These are phyloP conservation scores for Phlebiopsis flavidoalba DNA, from an alignment of 768 basidiomycete genomes.

Conservation along the genomic window DNA sequence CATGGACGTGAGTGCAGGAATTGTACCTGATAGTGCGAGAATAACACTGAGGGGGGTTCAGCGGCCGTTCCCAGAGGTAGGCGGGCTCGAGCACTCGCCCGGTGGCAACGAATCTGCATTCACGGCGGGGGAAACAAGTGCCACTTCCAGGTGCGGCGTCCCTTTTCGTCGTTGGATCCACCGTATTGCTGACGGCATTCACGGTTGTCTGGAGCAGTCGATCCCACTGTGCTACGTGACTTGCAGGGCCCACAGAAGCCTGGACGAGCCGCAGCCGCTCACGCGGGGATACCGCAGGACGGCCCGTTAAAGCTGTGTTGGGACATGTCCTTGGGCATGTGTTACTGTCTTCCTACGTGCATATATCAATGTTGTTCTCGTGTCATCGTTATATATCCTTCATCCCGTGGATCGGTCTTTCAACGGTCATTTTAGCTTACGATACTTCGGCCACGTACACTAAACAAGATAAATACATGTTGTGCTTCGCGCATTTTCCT, in stretches of 20 bases:
- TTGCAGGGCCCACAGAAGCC: slow-evolving; percentile 47
- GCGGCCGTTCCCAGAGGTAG: slow-evolving; percentile 66
- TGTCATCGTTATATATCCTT: slow-evolving; percentile 1
- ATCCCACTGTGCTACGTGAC: slow-evolving; percentile 84
- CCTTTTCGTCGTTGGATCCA: slow-evolving; percentile 10
- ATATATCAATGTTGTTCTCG: slow-evolving; percentile 1
- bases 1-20: slow-evolving; percentile 61
- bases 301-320: slow-evolving; percentile 5
- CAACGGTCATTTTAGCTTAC: background rate
- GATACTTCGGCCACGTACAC: background rate
- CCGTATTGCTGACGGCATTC: slow-evolving; percentile 4
- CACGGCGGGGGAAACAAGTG: slow-evolving; percentile 93
- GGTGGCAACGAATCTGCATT: slow-evolving; percentile 63
- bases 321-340: background rate
- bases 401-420: background rate
- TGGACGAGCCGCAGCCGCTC: slow-evolving; percentile 47
- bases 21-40: slow-evolving; percentile 6
- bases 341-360: background rate
- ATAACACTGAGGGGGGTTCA: slow-evolving; percentile 22
- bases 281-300: slow-evolving; percentile 11
- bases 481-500: background rate
- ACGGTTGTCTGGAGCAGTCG: slow-evolving; percentile 45
- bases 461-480: background rate
- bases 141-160: slow-evolving; percentile 71
- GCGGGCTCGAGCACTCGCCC: slow-evolving; percentile 53